phyloP scores from a whole-genome alignment of 1,139 yeast species.

The Geotrichum reessii region DNA sequence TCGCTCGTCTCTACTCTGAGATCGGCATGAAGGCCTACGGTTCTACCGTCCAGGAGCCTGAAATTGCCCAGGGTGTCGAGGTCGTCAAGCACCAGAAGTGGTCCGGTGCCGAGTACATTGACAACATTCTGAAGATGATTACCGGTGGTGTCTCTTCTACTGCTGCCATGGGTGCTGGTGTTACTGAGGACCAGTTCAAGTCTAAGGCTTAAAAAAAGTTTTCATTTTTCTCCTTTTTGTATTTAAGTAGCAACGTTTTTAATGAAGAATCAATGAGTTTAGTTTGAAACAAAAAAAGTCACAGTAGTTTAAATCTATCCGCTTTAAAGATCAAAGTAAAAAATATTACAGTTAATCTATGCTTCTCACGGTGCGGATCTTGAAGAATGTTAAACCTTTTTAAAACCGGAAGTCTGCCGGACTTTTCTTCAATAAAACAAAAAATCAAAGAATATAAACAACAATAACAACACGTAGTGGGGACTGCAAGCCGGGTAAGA shows the following conservation, averaged over 20 bases:
- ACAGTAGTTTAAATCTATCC: no score
- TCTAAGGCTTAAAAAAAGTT: slow-evolving; percentile 23
- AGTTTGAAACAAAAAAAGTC: no score
- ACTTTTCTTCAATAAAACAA: no score
- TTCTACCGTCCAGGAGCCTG: slow-evolving; percentile 76
- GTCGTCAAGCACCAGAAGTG: slow-evolving; percentile 97
- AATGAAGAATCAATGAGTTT: neutral
- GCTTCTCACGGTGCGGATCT: no score
- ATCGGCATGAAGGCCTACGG: slow-evolving; percentile 97
- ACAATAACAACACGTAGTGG: no score
- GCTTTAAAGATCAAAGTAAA: no score
- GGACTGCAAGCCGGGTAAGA: no score
- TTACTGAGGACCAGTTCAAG: slow-evolving; percentile 93
- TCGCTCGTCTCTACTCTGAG: slow-evolving; percentile 70
- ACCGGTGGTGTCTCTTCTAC: slow-evolving; percentile 95
- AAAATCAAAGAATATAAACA: no score
- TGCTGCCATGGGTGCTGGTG: slow-evolving; percentile 98
- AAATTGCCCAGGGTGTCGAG: slow-evolving; percentile 85
- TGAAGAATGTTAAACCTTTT: no score
- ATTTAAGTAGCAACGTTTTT: neutral
- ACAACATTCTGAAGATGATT: slow-evolving; percentile 79
- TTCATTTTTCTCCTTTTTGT: neutral
- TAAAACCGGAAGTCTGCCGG: no score
- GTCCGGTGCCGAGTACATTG: slow-evolving; percentile 98
- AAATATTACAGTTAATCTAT: no score